Evolutionary conservation across 2,329 filamentous ascomycete species (phyloP).

Genomic region (Fonsecaea multimorphosa): DNA sequence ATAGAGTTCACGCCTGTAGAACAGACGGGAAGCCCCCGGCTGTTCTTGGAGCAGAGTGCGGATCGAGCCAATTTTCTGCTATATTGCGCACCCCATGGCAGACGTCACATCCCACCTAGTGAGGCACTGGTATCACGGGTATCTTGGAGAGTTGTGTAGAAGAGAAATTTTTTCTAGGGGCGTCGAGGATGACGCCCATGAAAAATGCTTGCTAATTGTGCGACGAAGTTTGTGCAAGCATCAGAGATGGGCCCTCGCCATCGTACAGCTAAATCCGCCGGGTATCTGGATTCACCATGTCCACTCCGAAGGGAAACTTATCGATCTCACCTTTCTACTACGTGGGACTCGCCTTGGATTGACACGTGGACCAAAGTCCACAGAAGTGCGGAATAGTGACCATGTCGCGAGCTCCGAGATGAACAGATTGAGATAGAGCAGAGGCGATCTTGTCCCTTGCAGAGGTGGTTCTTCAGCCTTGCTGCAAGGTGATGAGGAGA

Average conservation of each 20-base stretch:
- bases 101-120: not conserved
- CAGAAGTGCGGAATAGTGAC: not conserved
- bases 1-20: not conserved
- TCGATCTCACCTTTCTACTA: not conserved
- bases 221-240: not conserved
- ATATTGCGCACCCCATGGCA: not conserved
- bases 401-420: not conserved
- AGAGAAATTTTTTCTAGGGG: not conserved
- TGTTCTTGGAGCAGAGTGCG: not conserved
- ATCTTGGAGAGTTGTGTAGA: not conserved
- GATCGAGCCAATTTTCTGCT: not conserved
- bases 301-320: not conserved
- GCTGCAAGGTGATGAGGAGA: not conserved
- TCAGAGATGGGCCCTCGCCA: not conserved
- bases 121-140: not conserved
- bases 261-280: constrained; percentile 4
- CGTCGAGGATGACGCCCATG: not conserved
- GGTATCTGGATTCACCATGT: not conserved
- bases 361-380: too few relatives aligned
- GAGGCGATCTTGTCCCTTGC: not conserved
- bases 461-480: constrained; percentile 1
- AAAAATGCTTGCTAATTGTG: not conserved
- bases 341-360: not conserved
- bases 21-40: not conserved
- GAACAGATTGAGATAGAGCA: not conserved